phyloP scores from a whole-genome alignment of 352 stramenopile genomes.

The Globisporangium camurandrum region DNA sequence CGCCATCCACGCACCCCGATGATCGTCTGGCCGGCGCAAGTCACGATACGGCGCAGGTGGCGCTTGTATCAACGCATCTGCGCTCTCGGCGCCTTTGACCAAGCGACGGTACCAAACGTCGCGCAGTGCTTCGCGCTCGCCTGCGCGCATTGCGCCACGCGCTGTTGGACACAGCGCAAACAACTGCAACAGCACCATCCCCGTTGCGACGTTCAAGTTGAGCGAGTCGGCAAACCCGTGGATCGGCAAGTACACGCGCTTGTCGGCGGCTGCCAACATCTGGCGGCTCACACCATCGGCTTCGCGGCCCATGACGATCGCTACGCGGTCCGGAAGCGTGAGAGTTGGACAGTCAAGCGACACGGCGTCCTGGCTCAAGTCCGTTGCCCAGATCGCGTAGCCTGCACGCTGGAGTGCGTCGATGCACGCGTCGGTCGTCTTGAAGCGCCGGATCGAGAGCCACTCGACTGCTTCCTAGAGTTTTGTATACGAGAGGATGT shows the following conservation, averaged over 20 bases:
- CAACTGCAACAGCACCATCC: slow-evolving; percentile 87
- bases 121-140: slow-evolving; percentile 44
- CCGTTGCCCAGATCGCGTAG: slow-evolving; percentile 87
- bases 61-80: slow-evolving; percentile 12
- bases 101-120: slow-evolving; percentile 40
- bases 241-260: slow-evolving; percentile 90
- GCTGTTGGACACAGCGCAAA: slow-evolving; percentile 67
- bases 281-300: slow-evolving; percentile 85
- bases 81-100: slow-evolving; percentile 18
- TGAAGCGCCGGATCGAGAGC: slow-evolving; percentile 85
- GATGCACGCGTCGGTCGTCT: slow-evolving; percentile 76
- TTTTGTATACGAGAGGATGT: slow-evolving; percentile 53
- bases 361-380: no score
- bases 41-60: slow-evolving; percentile 19
- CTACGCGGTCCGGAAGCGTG: no score
- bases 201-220: slow-evolving; percentile 90
- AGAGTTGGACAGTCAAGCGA: no score
- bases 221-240: slow-evolving; percentile 92
- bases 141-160: slow-evolving; percentile 40
- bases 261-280: slow-evolving; percentile 82
- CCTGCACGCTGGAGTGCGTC: slow-evolving; percentile 42
- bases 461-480: slow-evolving; percentile 80
- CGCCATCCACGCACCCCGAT: slow-evolving; percentile 29
- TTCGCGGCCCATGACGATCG: slow-evolving; percentile 92
- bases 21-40: slow-evolving; percentile 23